Evolutionary conservation across 805 yeast genomes (phyloP).

Genomic region (Kazachstania kunashirensis): DNA sequence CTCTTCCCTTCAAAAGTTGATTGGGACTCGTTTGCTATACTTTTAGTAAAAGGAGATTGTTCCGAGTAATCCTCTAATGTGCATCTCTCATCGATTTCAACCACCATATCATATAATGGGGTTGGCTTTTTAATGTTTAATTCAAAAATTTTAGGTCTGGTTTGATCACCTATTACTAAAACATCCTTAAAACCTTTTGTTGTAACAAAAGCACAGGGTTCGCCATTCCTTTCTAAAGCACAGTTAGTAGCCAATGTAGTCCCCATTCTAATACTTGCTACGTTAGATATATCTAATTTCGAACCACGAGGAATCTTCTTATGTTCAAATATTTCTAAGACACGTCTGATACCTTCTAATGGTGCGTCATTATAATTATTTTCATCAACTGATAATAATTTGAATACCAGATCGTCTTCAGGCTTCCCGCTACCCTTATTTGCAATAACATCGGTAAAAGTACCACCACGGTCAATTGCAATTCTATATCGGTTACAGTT

Average conservation of each 20-base stretch:
- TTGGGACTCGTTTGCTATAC: slow-evolving; percentile 16
- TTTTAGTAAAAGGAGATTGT: slow-evolving; percentile 40
- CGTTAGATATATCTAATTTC: slow-evolving; percentile 51
- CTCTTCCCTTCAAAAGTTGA: slow-evolving; percentile 47
- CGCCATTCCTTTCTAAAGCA: slow-evolving; percentile 84
- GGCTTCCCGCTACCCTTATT: slow-evolving; percentile 38
- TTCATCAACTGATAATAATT: slow-evolving; percentile 82
- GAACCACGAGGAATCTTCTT: slow-evolving; percentile 46
- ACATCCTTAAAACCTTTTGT: slow-evolving; percentile 85
- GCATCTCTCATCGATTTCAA: slow-evolving; percentile 84
- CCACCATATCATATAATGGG: slow-evolving; percentile 62
- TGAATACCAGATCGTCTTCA: slow-evolving; percentile 57
- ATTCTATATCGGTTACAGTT: slow-evolving; percentile 19
- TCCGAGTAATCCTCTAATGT: slow-evolving; percentile 75
- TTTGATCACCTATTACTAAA: slow-evolving; percentile 77
- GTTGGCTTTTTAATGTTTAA: slow-evolving; percentile 63
- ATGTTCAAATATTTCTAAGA: slow-evolving; percentile 52
- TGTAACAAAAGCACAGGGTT: slow-evolving; percentile 72
- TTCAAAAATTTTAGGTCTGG: slow-evolving; percentile 85
- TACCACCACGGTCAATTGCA: slow-evolving; percentile 69
- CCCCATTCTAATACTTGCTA: slow-evolving; percentile 74
- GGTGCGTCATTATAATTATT: slow-evolving; percentile 84
- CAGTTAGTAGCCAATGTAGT: slow-evolving; percentile 97
- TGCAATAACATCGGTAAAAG: slow-evolving; percentile 72
- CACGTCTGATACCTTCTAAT: slow-evolving; percentile 77